Percentiles rank a stretch among this genome's conserved stretches.
Conservation (phyloP, 2,329 filamentous ascomycete genomes). For the Trichoderma harzianum region DNA sequence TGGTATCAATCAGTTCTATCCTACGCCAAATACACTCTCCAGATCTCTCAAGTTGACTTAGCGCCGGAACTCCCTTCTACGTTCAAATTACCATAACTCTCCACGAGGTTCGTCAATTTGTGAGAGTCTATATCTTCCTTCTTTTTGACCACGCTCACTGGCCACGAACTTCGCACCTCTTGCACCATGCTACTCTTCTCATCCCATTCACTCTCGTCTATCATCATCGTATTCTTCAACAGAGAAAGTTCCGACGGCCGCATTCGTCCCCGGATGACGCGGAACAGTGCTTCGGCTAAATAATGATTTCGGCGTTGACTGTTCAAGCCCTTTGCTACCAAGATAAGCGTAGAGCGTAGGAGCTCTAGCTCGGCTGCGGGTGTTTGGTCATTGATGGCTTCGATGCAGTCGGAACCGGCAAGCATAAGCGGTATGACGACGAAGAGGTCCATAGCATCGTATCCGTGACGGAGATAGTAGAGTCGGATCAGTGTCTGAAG, state of each 20-base stretch:
- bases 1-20: neutral
- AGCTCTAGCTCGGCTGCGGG: neutral
- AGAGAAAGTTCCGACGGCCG: slow-evolving; percentile 5
- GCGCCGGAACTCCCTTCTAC: neutral
- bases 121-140: slow-evolving; percentile 27
- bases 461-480: slow-evolving; percentile 26
- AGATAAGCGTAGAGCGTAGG: slow-evolving; percentile 20
- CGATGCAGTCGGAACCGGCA: slow-evolving; percentile 17
- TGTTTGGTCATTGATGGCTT: neutral
- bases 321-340: slow-evolving; percentile 33
- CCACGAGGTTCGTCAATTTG: slow-evolving; percentile 18
- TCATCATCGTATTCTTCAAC: slow-evolving; percentile 1
- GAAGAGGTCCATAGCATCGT: slow-evolving; percentile 20
- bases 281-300: slow-evolving; percentile 32
- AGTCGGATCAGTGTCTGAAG: slow-evolving; percentile 23
- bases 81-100: neutral
- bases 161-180: slow-evolving; percentile 31
- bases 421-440: slow-evolving; percentile 33
- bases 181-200: slow-evolving; percentile 23
- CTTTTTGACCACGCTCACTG: slow-evolving; percentile 30
- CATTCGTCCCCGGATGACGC: slow-evolving; percentile 35
- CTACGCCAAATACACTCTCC: neutral
- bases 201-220: slow-evolving; percentile 24
- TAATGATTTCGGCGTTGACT: slow-evolving; percentile 35
- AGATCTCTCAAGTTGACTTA: neutral